Evolutionary conservation across 2,329 filamentous ascomycete species (phyloP).

Genomic region (Phaeosphaeriaceae sp.): DNA sequence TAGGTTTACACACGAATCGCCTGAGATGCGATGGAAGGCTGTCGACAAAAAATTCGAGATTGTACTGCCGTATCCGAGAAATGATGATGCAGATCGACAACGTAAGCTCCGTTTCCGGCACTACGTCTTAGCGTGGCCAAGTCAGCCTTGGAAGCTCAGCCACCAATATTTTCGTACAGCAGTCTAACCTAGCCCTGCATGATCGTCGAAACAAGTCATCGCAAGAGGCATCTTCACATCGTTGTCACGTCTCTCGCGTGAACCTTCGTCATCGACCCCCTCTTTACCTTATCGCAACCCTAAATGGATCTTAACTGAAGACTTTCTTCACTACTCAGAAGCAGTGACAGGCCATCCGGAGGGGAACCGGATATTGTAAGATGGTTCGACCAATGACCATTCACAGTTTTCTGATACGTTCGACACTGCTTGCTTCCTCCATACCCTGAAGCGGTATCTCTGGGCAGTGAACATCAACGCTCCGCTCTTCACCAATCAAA

Average conservation of each 20-base stretch:
- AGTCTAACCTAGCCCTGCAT: slow-evolving; percentile 41
- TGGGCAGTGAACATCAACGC: slow-evolving; percentile 15
- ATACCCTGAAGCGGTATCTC: slow-evolving; percentile 27
- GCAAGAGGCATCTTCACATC: slow-evolving; percentile 23
- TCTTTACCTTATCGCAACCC: slow-evolving; percentile 21
- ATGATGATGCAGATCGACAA: slow-evolving; percentile 19
- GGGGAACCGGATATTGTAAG: slow-evolving; percentile 21
- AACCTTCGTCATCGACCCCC: slow-evolving; percentile 8
- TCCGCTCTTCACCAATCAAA: slow-evolving; percentile 27
- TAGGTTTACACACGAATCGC: not conserved
- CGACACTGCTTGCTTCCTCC: not conserved
- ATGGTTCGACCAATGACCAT: slow-evolving; percentile 1
- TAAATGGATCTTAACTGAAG: not conserved
- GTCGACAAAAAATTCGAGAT: not conserved
- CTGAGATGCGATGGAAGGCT: not conserved
- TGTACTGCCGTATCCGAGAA: slow-evolving; percentile 14
- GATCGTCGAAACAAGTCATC: slow-evolving; percentile 33
- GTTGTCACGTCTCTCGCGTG: slow-evolving; percentile 32
- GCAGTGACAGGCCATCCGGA: slow-evolving; percentile 16
- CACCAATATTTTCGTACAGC: slow-evolving; percentile 49
- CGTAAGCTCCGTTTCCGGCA: slow-evolving; percentile 5
- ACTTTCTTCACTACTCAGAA: not conserved
- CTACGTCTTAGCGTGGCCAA: slow-evolving; percentile 17
- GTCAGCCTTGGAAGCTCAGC: slow-evolving; percentile 35
- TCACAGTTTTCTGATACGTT: slow-evolving; percentile 7